Conservation (phyloP, 2,329 filamentous ascomycete genomes). For the Penicillium sp. region DNA sequence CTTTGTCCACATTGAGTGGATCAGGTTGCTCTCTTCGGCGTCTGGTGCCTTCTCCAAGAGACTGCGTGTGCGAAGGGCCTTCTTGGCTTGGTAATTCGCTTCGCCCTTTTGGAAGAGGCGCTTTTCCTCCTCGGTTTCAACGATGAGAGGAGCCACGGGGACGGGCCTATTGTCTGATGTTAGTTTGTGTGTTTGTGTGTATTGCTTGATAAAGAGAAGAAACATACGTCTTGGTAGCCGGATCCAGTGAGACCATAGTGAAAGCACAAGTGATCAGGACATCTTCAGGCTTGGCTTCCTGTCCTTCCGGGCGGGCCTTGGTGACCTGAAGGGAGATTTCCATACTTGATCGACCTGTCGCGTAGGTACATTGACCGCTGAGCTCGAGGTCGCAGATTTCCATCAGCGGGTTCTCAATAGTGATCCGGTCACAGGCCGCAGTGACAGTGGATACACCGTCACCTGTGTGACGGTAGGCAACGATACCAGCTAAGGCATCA, state of each 20-base stretch:
- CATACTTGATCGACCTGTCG: slow-evolving; percentile 69
- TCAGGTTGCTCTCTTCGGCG: slow-evolving; percentile 68
- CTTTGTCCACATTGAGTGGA: slow-evolving; percentile 71
- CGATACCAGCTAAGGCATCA: slow-evolving; percentile 72
- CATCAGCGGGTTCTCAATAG: slow-evolving; percentile 68
- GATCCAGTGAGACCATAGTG: slow-evolving; percentile 74
- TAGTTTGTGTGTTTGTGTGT: slow-evolving; percentile 5
- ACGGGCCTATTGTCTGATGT: slow-evolving; percentile 51
- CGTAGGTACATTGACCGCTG: slow-evolving; percentile 68
- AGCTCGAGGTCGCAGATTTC: slow-evolving; percentile 78
- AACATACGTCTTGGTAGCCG: slow-evolving; percentile 61
- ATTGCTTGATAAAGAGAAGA: background rate
- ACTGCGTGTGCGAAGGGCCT: slow-evolving; percentile 59
- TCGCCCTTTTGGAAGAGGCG: slow-evolving; percentile 63
- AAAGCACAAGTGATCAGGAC: slow-evolving; percentile 70
- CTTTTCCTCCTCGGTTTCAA: slow-evolving; percentile 66
- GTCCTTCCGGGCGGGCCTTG: slow-evolving; percentile 61
- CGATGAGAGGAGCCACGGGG: slow-evolving; percentile 59
- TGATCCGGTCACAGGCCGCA: slow-evolving; percentile 63
- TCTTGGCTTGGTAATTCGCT: slow-evolving; percentile 66
- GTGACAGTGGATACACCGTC: slow-evolving; percentile 64
- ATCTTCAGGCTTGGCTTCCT: slow-evolving; percentile 58
- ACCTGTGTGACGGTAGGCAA: slow-evolving; percentile 72
- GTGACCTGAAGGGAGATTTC: slow-evolving; percentile 74
- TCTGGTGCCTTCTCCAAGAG: slow-evolving; percentile 68